Percentiles rank a stretch among this genome's conserved stretches.
phyloP scores from a whole-genome alignment of 371 early-diverging fungal genomes.

The Apophysomyces elegans region DNA sequence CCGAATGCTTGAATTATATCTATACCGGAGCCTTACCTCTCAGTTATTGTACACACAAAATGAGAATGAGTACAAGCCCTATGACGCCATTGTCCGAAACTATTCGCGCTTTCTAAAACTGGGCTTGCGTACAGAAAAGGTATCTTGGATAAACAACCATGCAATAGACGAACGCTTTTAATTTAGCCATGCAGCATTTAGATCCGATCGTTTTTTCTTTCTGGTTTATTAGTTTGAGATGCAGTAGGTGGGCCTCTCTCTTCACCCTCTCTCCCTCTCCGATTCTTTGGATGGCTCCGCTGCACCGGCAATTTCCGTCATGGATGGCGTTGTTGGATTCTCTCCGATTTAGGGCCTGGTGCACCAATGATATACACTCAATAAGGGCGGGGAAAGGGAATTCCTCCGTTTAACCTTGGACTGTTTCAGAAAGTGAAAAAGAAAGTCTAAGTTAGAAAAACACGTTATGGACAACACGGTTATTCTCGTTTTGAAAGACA shows the following conservation, averaged over 20 bases:
- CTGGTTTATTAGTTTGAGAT: slow-evolving; percentile 14
- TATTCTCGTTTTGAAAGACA: not conserved
- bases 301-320: slow-evolving; percentile 7
- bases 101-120: no score
- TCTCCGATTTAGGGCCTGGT: not conserved
- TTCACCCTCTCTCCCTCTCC: slow-evolving; percentile 18
- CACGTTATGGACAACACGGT: no score
- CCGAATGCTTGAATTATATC: no score
- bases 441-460: slow-evolving; percentile 2
- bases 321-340: not conserved
- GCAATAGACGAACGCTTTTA: no score
- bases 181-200: no score
- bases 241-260: slow-evolving; percentile 31
- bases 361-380: slow-evolving; percentile 4
- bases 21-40: no score
- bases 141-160: no score
- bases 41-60: no score
- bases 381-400: not conserved
- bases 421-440: not conserved
- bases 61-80: no score
- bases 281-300: not conserved
- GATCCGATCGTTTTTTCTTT: not conserved
- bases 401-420: not conserved
- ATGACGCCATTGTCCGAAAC: no score
- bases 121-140: no score